phyloP scores from a whole-genome alignment of 768 basidiomycete genomes.

The Russula earlei region DNA sequence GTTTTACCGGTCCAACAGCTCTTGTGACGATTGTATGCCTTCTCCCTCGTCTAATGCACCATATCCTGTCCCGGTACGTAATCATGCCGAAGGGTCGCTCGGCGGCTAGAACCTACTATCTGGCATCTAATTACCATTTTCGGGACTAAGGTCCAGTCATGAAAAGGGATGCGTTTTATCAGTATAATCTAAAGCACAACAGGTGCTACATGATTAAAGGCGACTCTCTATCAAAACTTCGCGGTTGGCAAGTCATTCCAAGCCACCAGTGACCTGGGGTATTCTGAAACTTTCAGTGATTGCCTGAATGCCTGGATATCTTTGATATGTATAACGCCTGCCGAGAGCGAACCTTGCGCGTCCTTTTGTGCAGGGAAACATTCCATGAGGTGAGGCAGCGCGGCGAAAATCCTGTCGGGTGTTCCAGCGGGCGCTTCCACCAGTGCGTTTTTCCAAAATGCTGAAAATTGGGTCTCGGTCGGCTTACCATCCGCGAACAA shows the following conservation, averaged over 20 bases:
- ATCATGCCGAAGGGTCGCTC: not conserved
- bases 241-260: constrained; percentile 66
- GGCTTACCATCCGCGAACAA: constrained; percentile 47
- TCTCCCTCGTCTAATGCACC: not conserved
- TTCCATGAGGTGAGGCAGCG: constrained; percentile 49
- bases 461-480: constrained; percentile 46
- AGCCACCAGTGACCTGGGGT: constrained; percentile 57
- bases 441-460: constrained; percentile 47
- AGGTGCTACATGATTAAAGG: not conserved
- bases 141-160: not conserved
- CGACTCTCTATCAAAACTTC: constrained; percentile 34
- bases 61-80: constrained; percentile 1
- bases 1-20: not conserved
- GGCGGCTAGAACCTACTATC: not conserved
- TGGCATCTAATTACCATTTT: not conserved
- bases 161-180: no score
- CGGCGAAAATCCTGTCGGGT: constrained; percentile 37
- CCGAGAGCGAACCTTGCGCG: constrained; percentile 35
- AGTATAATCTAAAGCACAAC: not conserved
- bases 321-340: constrained; percentile 50
- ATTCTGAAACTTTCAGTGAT: constrained; percentile 41
- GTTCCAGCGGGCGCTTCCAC: constrained; percentile 30
- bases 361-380: constrained; percentile 48
- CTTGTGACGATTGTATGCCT: constrained; percentile 2
- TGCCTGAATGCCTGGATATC: constrained; percentile 61